Conservation (phyloP, 345 rosid genomes). For the Aquilaria yunnanensis region DNA sequence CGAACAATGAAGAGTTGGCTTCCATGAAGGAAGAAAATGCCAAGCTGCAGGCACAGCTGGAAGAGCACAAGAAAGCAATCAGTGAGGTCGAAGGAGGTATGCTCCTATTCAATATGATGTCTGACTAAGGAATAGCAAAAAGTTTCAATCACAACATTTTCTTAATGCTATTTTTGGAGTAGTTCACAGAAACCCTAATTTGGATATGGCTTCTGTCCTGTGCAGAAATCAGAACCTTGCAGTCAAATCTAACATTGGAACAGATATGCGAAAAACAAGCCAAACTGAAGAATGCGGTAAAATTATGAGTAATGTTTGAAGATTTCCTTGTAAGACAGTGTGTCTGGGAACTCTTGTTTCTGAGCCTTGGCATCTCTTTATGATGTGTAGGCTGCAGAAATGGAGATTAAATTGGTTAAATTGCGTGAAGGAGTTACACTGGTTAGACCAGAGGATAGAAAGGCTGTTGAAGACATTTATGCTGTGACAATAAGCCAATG, state of each 20-base stretch:
- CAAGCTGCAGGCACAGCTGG: conserved; percentile 52
- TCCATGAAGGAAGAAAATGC: conserved; percentile 76
- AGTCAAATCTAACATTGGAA: conserved; percentile 71
- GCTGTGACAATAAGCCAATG: conserved; percentile 64
- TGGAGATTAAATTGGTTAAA: conserved; percentile 70
- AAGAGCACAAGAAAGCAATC: conserved; percentile 53
- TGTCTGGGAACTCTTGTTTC: neutral
- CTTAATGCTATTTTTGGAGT: neutral
- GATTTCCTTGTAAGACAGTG: neutral
- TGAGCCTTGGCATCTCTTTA: neutral
- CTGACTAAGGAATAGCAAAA: neutral
- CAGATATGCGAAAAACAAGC: conserved; percentile 60
- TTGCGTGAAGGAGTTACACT: conserved; percentile 64
- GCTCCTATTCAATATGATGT: neutral
- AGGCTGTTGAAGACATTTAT: conserved; percentile 50
- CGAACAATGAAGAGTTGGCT: conserved; percentile 71
- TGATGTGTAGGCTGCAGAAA: conserved; percentile 48
- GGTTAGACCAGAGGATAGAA: conserved; percentile 81
- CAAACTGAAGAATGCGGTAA: conserved; percentile 60
- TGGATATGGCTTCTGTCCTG: conserved; percentile 10
- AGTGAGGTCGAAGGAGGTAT: conserved; percentile 70
- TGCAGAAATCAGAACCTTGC: conserved; percentile 65
- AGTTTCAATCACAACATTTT: neutral
- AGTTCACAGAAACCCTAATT: conserved; percentile 2
- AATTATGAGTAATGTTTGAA: conserved; percentile 2